These are phyloP conservation scores for Hypoxylon sp. DNA, from an alignment of 2,329 filamentous ascomycete species.

Conservation along the genomic window DNA sequence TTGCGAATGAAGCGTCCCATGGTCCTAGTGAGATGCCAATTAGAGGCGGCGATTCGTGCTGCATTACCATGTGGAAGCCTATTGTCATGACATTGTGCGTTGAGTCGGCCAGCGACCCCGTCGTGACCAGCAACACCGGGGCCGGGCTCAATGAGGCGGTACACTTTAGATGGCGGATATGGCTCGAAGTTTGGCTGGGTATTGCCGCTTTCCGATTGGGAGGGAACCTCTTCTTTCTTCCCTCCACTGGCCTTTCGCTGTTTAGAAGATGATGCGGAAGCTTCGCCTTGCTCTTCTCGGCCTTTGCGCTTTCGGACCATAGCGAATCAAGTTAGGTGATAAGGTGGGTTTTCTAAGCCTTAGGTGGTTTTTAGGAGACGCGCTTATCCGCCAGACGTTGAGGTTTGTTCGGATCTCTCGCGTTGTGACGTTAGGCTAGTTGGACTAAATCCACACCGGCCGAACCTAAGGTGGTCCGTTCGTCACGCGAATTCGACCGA, in stretches of 20 bases:
- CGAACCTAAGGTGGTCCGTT: conserved; percentile 20
- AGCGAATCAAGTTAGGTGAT: conserved; percentile 4
- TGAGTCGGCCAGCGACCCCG: conserved; percentile 51
- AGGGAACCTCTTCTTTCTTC: conserved; percentile 10
- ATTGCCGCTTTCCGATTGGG: conserved; percentile 19
- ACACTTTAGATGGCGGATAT: conserved; percentile 52
- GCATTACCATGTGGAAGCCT: conserved; percentile 58
- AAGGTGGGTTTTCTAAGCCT: neutral
- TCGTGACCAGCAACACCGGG: conserved; percentile 55
- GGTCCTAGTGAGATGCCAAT: conserved; percentile 54
- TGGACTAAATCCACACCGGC: conserved; percentile 9
- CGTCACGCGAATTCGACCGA: conserved; percentile 16
- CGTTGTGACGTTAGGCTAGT: neutral
- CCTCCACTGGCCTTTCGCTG: conserved; percentile 22
- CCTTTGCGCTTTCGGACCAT: conserved; percentile 42
- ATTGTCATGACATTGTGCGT: conserved; percentile 58
- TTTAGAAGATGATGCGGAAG: conserved; percentile 21
- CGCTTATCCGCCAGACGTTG: conserved; percentile 3
- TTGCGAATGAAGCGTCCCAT: conserved; percentile 54
- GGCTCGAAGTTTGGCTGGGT: conserved; percentile 32
- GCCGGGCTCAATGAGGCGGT: conserved; percentile 56
- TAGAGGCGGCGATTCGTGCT: conserved; percentile 55
- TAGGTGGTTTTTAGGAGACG: conserved; percentile 8
- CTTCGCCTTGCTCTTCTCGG: conserved; percentile 28
- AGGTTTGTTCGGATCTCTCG: neutral